Base-by-base conservation (phyloP, 1,284 basidiomycete genomes). In the Trichosporon ovoides region DNA sequence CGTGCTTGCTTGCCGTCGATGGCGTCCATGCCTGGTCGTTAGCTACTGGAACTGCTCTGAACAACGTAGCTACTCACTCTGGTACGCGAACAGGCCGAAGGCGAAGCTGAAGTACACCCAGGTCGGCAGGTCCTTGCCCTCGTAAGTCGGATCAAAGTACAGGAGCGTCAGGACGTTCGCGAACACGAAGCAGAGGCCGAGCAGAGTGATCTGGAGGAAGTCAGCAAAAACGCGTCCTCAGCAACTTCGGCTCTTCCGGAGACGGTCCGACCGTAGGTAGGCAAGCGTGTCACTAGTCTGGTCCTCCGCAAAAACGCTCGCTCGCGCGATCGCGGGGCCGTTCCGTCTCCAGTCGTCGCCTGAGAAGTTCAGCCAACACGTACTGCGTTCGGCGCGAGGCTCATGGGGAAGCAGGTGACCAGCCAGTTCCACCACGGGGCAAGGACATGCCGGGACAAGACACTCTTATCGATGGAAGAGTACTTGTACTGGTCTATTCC, bases 351-450 rank as follows among this genome's bases (percentile, higher is more conserved):
- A 3, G 35, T 12, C 13, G 35, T 31, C 5, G 5, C 9, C 28
- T 5, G 28, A 31, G 5, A 31, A 12, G 6, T 4, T 6, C 24
- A 4, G 5, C 11, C 3, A n/a, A 24, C 33, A 79, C 86, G 64
- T 69, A 94, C 92, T 52, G 86, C 84, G 79, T 98, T 98, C 3
- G 96, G 96, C 0, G 96, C 95, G 20, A 98, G 81, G 50, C 79
- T 86, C 53, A 82, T 81, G 0, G 95, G 96, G 84, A 94, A 96
- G 35, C 93, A 81, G 14, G 85, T 89, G 52, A 98, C 91, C 63
- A 98, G 86, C 87, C 88, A 89, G 62, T 83, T 93, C 95, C 95
- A 98, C 79, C 89, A 98, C 1, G 91, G 92, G 53, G 86, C 85
- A 58, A 98, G 82, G 34, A 97, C 79, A 57, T 72, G 64, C 54